These are phyloP conservation scores for Colletotrichum sp. DNA, from an alignment of 2,329 filamentous ascomycete genomes.

Conservation along the genomic window DNA sequence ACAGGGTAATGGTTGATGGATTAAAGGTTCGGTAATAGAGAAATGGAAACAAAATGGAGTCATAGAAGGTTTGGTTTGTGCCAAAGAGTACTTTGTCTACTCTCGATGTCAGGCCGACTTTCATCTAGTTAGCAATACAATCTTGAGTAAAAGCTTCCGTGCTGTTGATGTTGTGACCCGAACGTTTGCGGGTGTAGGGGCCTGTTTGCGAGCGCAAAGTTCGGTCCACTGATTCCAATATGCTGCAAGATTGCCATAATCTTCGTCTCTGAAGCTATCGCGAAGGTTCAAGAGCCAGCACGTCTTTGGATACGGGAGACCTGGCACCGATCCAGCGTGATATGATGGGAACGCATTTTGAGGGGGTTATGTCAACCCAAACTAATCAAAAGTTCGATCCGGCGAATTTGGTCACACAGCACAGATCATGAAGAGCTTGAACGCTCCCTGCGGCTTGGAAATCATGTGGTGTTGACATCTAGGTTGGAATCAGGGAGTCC, in stretches of 20 bases:
- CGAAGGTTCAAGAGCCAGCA: not conserved
- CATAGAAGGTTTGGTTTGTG: constrained; percentile 5
- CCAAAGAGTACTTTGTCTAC: not conserved
- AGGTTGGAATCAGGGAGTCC: not conserved
- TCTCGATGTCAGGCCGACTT: not conserved
- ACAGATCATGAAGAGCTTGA: not conserved
- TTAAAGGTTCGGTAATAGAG: not conserved
- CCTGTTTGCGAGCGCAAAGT: not conserved
- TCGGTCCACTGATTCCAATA: not conserved
- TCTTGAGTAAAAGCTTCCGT: not conserved
- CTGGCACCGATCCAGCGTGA: not conserved
- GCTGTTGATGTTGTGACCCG: too few species aligned
- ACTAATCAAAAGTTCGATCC: not conserved
- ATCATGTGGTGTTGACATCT: not conserved
- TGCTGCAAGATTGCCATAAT: not conserved
- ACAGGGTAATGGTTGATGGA: not conserved
- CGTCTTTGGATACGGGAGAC: not conserved
- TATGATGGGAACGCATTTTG: not conserved
- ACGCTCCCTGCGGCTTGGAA: not conserved
- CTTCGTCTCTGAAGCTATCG: not conserved
- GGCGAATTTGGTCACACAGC: accelerated
- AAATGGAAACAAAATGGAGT: not conserved
- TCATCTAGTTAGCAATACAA: constrained; percentile 5
- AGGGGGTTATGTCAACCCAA: too few species aligned
- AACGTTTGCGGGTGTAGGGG: not conserved